These are phyloP conservation scores for Exutisphaerella laricina DNA, from an alignment of 2,329 filamentous ascomycete species.

Conservation along the genomic window DNA sequence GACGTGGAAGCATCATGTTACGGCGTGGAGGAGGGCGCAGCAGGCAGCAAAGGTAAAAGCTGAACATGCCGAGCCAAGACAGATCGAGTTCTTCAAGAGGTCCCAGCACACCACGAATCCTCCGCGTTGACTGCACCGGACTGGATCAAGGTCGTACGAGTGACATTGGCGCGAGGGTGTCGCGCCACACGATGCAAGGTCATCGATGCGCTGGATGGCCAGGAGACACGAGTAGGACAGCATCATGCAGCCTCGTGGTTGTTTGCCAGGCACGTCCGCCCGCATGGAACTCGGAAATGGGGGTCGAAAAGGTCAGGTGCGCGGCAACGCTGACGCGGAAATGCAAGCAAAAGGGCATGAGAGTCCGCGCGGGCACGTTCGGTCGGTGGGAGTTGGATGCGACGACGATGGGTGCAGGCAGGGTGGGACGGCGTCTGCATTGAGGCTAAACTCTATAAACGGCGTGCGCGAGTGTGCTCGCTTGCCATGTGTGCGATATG, in stretches of 20 bases:
- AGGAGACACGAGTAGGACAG: neutral
- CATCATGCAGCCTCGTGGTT: slow-evolving; percentile 8
- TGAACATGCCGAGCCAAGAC: no score
- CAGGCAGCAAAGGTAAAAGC: no score
- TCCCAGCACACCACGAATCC: no score
- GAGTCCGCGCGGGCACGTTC: slow-evolving; percentile 5
- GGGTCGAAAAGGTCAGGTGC: neutral
- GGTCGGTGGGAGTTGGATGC: slow-evolving; percentile 4
- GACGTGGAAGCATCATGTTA: no score
- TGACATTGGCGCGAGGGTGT: slow-evolving; percentile 2
- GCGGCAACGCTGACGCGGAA: neutral
- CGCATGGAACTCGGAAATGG: no score
- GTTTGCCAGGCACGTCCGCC: slow-evolving; percentile 1
- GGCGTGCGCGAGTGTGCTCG: neutral
- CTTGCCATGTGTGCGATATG: slow-evolving; percentile 8
- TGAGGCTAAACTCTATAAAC: slow-evolving; percentile 15
- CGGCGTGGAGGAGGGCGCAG: no score
- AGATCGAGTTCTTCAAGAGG: no score
- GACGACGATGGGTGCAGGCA: no score
- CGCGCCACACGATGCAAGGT: neutral
- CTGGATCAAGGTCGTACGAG: neutral
- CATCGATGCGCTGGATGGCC: no score
- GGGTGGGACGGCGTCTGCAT: neutral
- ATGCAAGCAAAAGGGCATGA: slow-evolving; percentile 4
- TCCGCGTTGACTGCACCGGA: no score